Evolutionary conservation across 257 asterid species (phyloP).

Genomic region (Solanum etuberosum): DNA sequence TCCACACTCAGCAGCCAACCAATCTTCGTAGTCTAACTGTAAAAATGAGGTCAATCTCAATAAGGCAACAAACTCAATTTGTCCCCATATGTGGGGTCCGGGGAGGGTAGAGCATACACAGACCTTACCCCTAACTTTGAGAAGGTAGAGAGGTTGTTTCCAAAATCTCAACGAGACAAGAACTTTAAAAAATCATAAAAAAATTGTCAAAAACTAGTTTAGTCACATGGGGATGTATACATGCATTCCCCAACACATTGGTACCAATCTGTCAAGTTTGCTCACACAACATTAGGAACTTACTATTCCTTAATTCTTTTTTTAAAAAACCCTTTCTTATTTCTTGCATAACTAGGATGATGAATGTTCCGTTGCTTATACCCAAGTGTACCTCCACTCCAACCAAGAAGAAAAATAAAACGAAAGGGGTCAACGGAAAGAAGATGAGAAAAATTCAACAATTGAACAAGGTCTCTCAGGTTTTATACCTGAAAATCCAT

Average conservation of each 20-base stretch:
- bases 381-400: background rate
- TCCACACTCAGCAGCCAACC: constrained; percentile 66
- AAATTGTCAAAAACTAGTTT: background rate
- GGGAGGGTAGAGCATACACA: background rate
- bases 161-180: background rate
- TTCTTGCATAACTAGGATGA: background rate
- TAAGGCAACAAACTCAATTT: background rate
- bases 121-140: background rate
- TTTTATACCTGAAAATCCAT: constrained; percentile 56
- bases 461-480: background rate
- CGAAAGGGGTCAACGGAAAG: background rate
- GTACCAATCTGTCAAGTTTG: background rate
- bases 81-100: background rate
- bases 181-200: background rate
- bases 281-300: background rate
- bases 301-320: background rate
- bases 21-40: constrained; percentile 80
- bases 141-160: background rate
- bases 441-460: background rate
- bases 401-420: background rate
- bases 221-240: background rate
- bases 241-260: background rate
- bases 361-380: background rate
- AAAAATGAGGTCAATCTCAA: background rate
- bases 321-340: background rate